Base-by-base conservation (phyloP, 2,329 filamentous ascomycete species). In the Venturia effusa region DNA sequence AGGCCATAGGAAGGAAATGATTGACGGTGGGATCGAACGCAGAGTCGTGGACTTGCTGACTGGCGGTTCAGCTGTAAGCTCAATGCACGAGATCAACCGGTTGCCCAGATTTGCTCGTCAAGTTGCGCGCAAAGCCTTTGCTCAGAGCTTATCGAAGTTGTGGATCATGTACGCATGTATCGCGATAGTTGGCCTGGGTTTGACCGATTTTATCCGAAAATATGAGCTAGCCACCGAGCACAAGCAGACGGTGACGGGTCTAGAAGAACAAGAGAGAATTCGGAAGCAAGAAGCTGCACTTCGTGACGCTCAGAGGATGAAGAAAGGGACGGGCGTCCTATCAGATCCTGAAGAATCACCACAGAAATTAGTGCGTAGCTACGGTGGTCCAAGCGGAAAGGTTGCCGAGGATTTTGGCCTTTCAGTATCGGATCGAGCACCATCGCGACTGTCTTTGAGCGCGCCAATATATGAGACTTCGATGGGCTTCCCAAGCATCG, bases 231-330 rank as follows among this genome's bases (percentile, higher is more conserved):
- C 78, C 73, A 82, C 79, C 67, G 76, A 82, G 37, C 83, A 86
- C 65, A 75, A 78, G 41, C 83, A 84, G 72, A 79, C 84, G 70
- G 83, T 83, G 76, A 86, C 84, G 0, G 84, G 84, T 0, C 69
- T 86, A 64, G 64, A 34, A 30, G 59, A 41, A n/a, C 39, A 66
- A 41, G 59, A 66, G 81, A 37, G 61, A 40, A 60, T 60, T 13
- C 41, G 59, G 24, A 40, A 40, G 34, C n/a, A 60, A 8, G 59
- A 60, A 43, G 40, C 30, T 5, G 59, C 41, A 40, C 17, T 40
- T 11, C 34, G 59, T 8, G 43, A 11, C 11, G 59, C 59, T 6
- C 41, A 17, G 27, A 60, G 27, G 15, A 19, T 8, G 34, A 37
- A 37, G 24, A 60, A 43, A 19, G 34, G 11, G 17, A 60, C 10